Conservation (phyloP, 2,329 filamentous ascomycete genomes). For the Cercospora nicotianae region DNA sequence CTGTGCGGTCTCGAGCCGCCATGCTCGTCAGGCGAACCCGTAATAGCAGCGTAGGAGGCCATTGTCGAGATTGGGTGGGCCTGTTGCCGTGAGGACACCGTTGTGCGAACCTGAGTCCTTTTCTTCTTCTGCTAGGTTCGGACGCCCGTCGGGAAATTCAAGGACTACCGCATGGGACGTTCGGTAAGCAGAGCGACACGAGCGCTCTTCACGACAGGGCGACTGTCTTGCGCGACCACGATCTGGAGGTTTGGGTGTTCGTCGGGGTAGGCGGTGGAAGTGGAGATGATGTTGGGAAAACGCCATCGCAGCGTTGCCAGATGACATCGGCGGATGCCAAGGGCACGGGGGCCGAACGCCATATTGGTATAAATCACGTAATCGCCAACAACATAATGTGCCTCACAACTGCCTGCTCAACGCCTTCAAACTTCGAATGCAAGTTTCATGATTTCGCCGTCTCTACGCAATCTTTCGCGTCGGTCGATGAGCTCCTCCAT, state of each 20-base stretch:
- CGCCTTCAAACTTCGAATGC: no score
- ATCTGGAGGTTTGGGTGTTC: background rate
- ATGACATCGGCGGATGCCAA: slow-evolving; percentile 3
- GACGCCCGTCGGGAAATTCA: slow-evolving; percentile 8
- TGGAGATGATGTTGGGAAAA: slow-evolving; percentile 2
- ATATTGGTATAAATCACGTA: background rate
- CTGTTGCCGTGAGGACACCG: slow-evolving; percentile 1
- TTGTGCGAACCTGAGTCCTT: background rate
- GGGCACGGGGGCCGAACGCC: background rate
- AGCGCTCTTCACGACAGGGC: slow-evolving; percentile 4
- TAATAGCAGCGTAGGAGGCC: slow-evolving; percentile 51
- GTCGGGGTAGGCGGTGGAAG: background rate
- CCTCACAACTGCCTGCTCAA: no score
- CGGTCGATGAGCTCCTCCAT: no score
- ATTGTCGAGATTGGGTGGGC: slow-evolving; percentile 32
- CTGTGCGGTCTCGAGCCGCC: slow-evolving; percentile 43
- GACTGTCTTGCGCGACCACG: background rate
- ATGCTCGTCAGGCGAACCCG: slow-evolving; percentile 41
- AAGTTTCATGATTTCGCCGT: no score
- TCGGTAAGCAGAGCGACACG: slow-evolving; percentile 11
- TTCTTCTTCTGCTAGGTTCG: background rate
- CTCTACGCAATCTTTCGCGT: no score
- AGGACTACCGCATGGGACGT: slow-evolving; percentile 13
- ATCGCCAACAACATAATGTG: no score
- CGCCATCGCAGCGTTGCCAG: background rate